phyloP scores from a whole-genome alignment of 169 alveolate species.

The Cystoisospora suis region DNA sequence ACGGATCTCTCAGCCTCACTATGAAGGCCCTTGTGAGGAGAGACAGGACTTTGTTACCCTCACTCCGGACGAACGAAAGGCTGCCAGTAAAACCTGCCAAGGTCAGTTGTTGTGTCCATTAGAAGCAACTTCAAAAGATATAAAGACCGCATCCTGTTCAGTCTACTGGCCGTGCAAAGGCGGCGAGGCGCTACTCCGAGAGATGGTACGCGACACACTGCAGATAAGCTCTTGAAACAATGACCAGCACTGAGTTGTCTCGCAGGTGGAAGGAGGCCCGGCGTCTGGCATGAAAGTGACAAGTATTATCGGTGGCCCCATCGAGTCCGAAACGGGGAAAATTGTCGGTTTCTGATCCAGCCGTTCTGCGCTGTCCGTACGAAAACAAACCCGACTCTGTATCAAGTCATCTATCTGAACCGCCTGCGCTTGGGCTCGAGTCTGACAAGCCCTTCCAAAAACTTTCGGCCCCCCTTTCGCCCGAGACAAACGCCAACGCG shows the following conservation, averaged over 20 bases:
- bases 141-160: background rate
- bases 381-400: too few relatives aligned
- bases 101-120: background rate
- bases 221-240: too few relatives aligned
- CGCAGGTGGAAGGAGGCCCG: slow-evolving; percentile 20
- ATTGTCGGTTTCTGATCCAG: background rate
- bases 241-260: background rate
- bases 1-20: background rate
- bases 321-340: background rate
- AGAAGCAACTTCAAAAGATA: background rate
- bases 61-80: background rate
- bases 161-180: slow-evolving; percentile 35
- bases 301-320: background rate
- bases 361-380: too few relatives aligned
- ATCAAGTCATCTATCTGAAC: too few relatives aligned
- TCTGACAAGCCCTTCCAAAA: too few relatives aligned
- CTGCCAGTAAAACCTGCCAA: background rate
- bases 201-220: background rate
- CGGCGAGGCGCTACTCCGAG: slow-evolving; percentile 17
- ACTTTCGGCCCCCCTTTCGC: too few relatives aligned
- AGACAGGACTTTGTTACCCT: slow-evolving; percentile 6
- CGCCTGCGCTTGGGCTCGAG: too few relatives aligned
- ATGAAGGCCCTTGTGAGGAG: slow-evolving; percentile 26
- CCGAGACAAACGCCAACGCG: too few relatives aligned
- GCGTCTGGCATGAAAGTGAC: background rate